Conservation (phyloP, 495 filamentous ascomycete genomes). For the Neurospora sp. region DNA sequence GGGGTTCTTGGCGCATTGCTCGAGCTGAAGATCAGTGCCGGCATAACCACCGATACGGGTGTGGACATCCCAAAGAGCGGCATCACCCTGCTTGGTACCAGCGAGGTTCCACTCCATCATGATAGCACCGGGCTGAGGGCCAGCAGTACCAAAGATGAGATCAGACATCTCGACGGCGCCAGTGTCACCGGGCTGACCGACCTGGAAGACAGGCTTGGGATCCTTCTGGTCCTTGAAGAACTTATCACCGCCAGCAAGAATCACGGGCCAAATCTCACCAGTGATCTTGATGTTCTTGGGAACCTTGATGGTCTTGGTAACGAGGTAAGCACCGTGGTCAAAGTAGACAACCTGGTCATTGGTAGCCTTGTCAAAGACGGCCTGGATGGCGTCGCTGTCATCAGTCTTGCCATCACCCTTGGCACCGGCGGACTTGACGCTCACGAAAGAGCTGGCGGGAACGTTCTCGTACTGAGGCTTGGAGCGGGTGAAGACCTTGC, state of each 20-base stretch:
- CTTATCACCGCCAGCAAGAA: conserved; percentile 64
- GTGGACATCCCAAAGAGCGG: conserved; percentile 87
- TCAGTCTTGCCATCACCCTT: conserved; percentile 67
- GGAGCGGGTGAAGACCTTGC: conserved; percentile 52
- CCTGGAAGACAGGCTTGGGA: conserved; percentile 62
- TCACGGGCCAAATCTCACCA: conserved; percentile 85
- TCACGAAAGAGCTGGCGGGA: conserved; percentile 51
- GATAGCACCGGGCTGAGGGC: conserved; percentile 72
- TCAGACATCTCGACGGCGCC: conserved; percentile 79
- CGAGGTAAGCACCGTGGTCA: conserved; percentile 79
- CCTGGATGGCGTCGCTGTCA: conserved; percentile 62
- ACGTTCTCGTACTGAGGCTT: conserved; percentile 66
- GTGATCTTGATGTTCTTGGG: conserved; percentile 71
- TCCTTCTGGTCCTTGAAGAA: conserved; percentile 61
- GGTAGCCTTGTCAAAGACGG: conserved; percentile 51
- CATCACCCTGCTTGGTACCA: conserved; percentile 52
- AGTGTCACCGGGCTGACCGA: conserved; percentile 68
- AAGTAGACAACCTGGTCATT: conserved; percentile 72
- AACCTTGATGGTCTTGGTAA: conserved; percentile 74
- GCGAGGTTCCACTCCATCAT: conserved; percentile 87
- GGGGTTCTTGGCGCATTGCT: conserved; percentile 65
- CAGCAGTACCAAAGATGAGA: conserved; percentile 70
- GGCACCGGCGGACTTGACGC: conserved; percentile 66
- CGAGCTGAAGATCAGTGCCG: conserved; percentile 69
- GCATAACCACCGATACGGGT: conserved; percentile 75